Conservation (phyloP, 768 basidiomycete genomes). For the Suillus lakei region DNA sequence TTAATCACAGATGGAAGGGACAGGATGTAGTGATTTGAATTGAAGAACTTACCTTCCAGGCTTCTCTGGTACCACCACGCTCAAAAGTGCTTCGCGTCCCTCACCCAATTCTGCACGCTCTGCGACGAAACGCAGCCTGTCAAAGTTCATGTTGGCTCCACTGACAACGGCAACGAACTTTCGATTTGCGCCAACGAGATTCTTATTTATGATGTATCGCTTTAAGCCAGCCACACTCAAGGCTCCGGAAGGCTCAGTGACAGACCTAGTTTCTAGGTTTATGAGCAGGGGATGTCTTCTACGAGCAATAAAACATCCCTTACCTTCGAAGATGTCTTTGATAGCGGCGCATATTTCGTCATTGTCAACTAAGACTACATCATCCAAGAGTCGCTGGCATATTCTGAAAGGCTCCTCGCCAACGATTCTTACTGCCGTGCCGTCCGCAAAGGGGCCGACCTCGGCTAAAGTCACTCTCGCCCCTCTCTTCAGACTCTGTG, state of each 20-base stretch:
- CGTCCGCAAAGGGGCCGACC: slow-evolving; percentile 96
- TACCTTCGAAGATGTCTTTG: slow-evolving; percentile 98
- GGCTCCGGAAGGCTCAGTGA: slow-evolving; percentile 97
- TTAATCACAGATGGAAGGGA: slow-evolving; percentile 7
- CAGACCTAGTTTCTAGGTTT: slow-evolving; percentile 78
- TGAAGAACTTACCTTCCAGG: slow-evolving; percentile 76
- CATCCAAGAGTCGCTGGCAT: slow-evolving; percentile 84
- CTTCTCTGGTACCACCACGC: slow-evolving; percentile 91
- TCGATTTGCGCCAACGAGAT: slow-evolving; percentile 81
- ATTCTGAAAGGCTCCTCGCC: slow-evolving; percentile 95
- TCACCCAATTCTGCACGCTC: slow-evolving; percentile 98
- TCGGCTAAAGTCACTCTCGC: slow-evolving; percentile 84
- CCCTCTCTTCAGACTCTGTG: slow-evolving; percentile 77
- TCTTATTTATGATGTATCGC: slow-evolving; percentile 79
- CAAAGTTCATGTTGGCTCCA: slow-evolving; percentile 99
- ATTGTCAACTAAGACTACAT: slow-evolving; percentile 83
- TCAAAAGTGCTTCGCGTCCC: slow-evolving; percentile 89
- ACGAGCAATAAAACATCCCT: slow-evolving; percentile 18
- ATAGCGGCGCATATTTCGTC: slow-evolving; percentile 99
- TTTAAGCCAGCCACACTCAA: slow-evolving; percentile 92
- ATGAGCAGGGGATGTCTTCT: slow-evolving; percentile 31
- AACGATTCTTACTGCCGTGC: slow-evolving; percentile 95
- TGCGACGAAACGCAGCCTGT: slow-evolving; percentile 94
- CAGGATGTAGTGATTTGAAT: not conserved
- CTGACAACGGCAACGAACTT: slow-evolving; percentile 91